Conservation (phyloP, 2,329 filamentous ascomycete genomes). For the Fusarium keratoplasticum region DNA sequence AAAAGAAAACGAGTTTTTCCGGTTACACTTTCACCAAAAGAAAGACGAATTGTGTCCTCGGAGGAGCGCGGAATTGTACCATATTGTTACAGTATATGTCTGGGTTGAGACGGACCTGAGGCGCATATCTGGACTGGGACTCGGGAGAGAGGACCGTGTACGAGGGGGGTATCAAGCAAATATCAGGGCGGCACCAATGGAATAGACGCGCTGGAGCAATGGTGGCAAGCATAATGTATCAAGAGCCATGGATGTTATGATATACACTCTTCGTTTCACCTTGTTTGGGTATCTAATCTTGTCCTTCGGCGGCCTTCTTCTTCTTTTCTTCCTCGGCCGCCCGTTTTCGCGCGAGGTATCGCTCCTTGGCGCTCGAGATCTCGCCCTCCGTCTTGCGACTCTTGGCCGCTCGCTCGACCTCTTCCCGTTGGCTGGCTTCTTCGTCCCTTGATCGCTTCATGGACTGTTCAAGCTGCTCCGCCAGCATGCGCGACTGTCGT, state of each 20-base stretch:
- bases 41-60: constrained; percentile 15
- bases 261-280: constrained; percentile 29
- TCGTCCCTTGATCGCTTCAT: constrained; percentile 79
- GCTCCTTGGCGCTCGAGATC: constrained; percentile 81
- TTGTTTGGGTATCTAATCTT: constrained; percentile 48
- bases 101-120: constrained; percentile 6
- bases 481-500: constrained; percentile 82
- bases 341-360: constrained; percentile 81
- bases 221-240: constrained; percentile 29
- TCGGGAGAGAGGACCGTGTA: constrained; percentile 9
- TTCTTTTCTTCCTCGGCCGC: constrained; percentile 79
- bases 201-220: constrained; percentile 34
- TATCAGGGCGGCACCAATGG: constrained; percentile 24
- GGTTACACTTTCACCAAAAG: neutral
- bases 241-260: constrained; percentile 25
- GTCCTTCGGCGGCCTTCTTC: constrained; percentile 52
- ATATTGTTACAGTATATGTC: constrained; percentile 43
- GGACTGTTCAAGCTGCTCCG: constrained; percentile 78
- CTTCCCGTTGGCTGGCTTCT: constrained; percentile 71
- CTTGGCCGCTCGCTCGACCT: constrained; percentile 75
- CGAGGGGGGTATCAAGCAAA: constrained; percentile 13
- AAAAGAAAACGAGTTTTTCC: neutral
- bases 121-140: neutral
- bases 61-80: constrained; percentile 36
- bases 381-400: constrained; percentile 82